These are phyloP conservation scores for Blumeriella jaapii DNA, from an alignment of 2,329 filamentous ascomycete species.

Conservation along the genomic window DNA sequence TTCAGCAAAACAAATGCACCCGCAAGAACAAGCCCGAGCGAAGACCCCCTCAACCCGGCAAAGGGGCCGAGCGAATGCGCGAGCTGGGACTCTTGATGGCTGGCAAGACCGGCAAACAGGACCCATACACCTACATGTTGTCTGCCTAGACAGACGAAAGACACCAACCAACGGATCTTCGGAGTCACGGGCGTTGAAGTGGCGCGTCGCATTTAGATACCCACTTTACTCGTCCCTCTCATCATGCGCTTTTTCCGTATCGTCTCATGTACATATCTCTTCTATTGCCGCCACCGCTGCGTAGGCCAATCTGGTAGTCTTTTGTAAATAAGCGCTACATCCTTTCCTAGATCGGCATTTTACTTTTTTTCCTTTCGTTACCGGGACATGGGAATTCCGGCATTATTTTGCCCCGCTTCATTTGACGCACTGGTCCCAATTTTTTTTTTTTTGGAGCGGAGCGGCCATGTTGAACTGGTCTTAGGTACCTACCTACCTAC, in stretches of 20 bases:
- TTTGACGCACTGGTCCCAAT: no score
- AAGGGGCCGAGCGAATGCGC: slow-evolving; percentile 86
- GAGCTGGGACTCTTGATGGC: slow-evolving; percentile 84
- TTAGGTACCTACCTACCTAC: no score
- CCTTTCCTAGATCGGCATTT: no score
- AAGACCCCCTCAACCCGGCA: slow-evolving; percentile 66
- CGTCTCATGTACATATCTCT: no score
- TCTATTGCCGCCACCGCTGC: not conserved
- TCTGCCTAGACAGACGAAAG: slow-evolving; percentile 45
- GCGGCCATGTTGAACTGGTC: no score
- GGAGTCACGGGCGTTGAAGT: slow-evolving; percentile 15
- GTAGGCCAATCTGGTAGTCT: not conserved
- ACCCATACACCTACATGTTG: slow-evolving; percentile 56
- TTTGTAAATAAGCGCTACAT: no score
- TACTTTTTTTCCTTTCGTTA: no score
- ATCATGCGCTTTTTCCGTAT: no score
- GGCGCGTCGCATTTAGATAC: slow-evolving; percentile 10
- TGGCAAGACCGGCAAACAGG: slow-evolving; percentile 57
- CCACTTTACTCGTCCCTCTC: slow-evolving; percentile 4
- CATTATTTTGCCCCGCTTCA: no score
- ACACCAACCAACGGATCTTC: slow-evolving; percentile 13
- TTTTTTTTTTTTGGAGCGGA: no score
- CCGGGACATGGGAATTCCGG: no score
- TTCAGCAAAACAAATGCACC: slow-evolving; percentile 79
- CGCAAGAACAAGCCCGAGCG: slow-evolving; percentile 58